A percentile compares a stretch with the other conserved stretches of the same genome.
Conservation (phyloP, 2,329 filamentous ascomycete species). For the Cytospora leucostoma region DNA sequence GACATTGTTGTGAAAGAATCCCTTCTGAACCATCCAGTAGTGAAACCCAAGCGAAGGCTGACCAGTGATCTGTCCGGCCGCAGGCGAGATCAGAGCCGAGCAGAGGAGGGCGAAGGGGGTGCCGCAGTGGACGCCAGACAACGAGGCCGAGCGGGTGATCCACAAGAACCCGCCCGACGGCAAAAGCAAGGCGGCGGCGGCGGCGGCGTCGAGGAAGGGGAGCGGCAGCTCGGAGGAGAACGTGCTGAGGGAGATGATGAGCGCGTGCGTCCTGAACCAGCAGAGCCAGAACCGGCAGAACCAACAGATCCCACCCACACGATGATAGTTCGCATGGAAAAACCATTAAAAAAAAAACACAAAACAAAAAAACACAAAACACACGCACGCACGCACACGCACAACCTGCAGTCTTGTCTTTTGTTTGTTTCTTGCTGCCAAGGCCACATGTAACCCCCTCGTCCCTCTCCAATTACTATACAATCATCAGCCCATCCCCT, state of each 20-base stretch:
- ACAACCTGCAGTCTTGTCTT: not conserved
- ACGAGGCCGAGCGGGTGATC: conserved; percentile 15
- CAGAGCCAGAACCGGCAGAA: not conserved
- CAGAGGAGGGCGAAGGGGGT: conserved; percentile 20
- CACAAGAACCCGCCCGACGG: conserved; percentile 18
- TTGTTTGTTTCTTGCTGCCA: no score
- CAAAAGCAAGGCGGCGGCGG: not conserved
- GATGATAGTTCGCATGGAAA: conserved; percentile 1
- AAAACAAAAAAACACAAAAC: no score
- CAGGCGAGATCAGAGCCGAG: conserved; percentile 25
- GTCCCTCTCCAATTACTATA: not conserved
- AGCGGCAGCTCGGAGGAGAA: not conserved
- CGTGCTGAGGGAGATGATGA: conserved; percentile 13
- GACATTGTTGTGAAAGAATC: not conserved
- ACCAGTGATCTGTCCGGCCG: not conserved
- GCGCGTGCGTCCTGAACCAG: not conserved
- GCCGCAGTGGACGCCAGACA: conserved; percentile 25
- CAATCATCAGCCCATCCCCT: not conserved
- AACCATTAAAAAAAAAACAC: not conserved
- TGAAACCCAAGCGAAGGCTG: not conserved
- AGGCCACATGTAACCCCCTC: not conserved
- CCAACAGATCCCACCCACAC: not conserved
- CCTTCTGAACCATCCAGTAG: not conserved
- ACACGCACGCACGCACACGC: no score
- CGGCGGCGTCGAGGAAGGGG: not conserved